Conservation (phyloP, 2,329 filamentous ascomycete genomes). For the Alternaria sp. region DNA sequence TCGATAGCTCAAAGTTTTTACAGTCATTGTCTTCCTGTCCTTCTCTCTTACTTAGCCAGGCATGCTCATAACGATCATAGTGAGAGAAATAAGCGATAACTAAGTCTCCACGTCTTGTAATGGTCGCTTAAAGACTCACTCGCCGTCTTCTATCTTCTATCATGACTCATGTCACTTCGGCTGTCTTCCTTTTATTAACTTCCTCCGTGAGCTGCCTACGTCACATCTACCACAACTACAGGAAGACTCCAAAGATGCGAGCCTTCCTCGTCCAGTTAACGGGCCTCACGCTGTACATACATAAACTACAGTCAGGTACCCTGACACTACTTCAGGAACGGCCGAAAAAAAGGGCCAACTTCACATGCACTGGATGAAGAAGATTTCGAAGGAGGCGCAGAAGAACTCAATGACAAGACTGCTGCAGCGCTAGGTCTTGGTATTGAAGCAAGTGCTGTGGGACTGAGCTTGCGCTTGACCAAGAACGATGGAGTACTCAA, state of each 20-base stretch:
- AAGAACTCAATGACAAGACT: background rate
- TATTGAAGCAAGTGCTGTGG: background rate
- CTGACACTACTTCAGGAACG: background rate
- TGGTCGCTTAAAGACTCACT: no score
- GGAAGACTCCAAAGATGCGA: background rate
- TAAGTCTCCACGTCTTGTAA: no score
- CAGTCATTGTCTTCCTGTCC: no score
- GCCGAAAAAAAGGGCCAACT: background rate
- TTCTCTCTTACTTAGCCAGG: no score
- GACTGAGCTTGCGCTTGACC: background rate
- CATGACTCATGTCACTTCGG: no score
- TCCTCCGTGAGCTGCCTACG: no score
- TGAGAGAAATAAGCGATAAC: no score
- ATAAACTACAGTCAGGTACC: background rate
- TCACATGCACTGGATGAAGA: background rate
- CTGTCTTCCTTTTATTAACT: no score
- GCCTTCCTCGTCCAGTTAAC: background rate
- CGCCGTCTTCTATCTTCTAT: no score
- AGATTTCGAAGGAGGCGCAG: background rate
- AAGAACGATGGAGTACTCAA: background rate
- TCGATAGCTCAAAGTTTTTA: no score
- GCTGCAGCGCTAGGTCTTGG: accelerated
- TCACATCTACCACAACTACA: background rate
- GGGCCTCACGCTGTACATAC: background rate
- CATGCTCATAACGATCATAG: no score